Percentiles rank a stretch among this genome's conserved stretches.
These are phyloP conservation scores for Dalechampia spathulata DNA, from an alignment of 441 rosid species.

Conservation along the genomic window DNA sequence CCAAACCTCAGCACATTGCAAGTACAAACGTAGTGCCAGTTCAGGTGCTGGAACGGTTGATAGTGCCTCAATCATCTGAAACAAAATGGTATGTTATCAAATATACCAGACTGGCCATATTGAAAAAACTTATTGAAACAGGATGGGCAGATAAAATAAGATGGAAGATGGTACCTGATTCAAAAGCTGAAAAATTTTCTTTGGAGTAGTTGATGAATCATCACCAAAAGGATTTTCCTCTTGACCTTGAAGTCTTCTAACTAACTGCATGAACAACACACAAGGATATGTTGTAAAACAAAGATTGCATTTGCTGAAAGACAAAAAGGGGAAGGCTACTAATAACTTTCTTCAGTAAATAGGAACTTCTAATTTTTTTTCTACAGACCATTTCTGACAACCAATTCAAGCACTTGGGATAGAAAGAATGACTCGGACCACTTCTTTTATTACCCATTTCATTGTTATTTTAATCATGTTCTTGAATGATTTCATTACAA, in stretches of 20 bases:
- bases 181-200: constrained; percentile 79
- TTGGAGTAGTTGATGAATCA: constrained; percentile 63
- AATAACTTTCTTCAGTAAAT: too few species aligned
- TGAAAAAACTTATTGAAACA: background rate
- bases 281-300: background rate
- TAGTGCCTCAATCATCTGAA: constrained; percentile 79
- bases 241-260: constrained; percentile 67
- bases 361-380: too few species aligned
- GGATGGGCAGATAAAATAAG: background rate
- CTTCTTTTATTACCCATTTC: too few species aligned
- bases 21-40: constrained; percentile 70
- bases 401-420: too few species aligned
- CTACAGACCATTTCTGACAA: too few species aligned
- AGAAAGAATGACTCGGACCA: too few species aligned
- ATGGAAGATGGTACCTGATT: constrained; percentile 44
- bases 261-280: constrained; percentile 39
- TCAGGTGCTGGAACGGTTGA: constrained; percentile 80
- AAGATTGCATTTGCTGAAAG: background rate
- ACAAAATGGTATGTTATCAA: constrained; percentile 10
- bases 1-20: constrained; percentile 97
- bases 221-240: constrained; percentile 98
- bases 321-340: background rate
- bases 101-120: background rate
- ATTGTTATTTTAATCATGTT: too few species aligned
- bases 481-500: too few species aligned